Evolutionary conservation across 805 yeast genomes (phyloP), one percentile per base, ranked within the genome.

Genomic region (Zygosaccharomyces bisporus): DNA sequence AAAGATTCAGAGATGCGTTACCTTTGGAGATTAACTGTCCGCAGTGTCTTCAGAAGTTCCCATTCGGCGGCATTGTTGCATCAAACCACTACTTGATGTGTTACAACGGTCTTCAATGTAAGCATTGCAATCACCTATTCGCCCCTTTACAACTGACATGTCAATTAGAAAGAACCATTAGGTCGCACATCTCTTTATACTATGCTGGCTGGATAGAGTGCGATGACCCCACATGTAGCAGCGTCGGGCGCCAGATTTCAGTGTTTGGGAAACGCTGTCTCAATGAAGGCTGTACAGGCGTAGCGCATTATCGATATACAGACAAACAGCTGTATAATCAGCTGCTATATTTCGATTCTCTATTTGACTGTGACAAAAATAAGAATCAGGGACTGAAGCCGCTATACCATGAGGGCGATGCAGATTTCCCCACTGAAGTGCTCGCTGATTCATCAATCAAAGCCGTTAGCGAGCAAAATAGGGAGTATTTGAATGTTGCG

Each of bases 181-280:
- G 97, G 44, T 65, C 71, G 4, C 85, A 81, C 51, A 80, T 91
- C 39, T 74, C 89, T 0, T 60, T 73, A 24, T 93, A 90, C 63
- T 93, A 93, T 62, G 81, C 86, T n/a, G 91, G 90, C 4, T 80
- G 93, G 87, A 68, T 89, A 36, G 67, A 64, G 0, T 93, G 99
- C 69, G 95, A 86, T 62, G 97, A 93, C 56, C 61, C 80, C 4
- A 76, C 93, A 1, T 91, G 98, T 68, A 86, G 85, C 1, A 71
- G 78, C 20, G 73, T 73, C 12, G 90, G 97, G 0, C 74, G 96
- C 50, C 95, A 90, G 59, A 75, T 93, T 18, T 80, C 90, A 16
- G 96, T 90, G 3, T 88, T 86, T 58, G 98, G 98, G 42, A 79
- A 82, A 54, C 75, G 91, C 53, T 89, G 98, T 63, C 72, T 88